A percentile compares a stretch with the other conserved stretches of the same genome.
phyloP scores from a whole-genome alignment of 2,329 filamentous ascomycete species.

The Colletotrichum somersetense region DNA sequence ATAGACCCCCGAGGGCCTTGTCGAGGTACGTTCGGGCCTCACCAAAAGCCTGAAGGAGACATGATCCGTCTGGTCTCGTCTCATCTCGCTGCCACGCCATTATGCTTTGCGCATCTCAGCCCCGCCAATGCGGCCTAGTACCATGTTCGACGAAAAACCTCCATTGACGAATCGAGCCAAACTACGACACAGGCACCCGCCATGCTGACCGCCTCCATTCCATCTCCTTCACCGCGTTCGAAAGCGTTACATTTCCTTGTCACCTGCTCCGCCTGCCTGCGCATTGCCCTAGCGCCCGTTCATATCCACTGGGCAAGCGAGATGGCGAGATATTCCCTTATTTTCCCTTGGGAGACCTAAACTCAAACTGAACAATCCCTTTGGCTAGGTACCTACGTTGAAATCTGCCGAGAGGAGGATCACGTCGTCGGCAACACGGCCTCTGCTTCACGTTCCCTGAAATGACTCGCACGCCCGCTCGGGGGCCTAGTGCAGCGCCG shows the following conservation, averaged over 20 bases:
- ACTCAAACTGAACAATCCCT: constrained; percentile 19
- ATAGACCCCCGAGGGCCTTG: constrained; percentile 3
- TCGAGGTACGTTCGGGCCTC: constrained; percentile 19
- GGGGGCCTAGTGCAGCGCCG: neutral
- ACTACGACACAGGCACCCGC: constrained; percentile 7
- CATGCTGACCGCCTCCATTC: neutral
- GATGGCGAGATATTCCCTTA: constrained; percentile 16
- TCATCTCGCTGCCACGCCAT: constrained; percentile 33
- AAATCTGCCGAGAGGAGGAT: constrained; percentile 32
- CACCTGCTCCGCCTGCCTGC: neutral
- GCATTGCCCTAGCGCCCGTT: constrained; percentile 9
- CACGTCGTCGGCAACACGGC: constrained; percentile 21
- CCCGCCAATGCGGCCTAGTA: constrained; percentile 1
- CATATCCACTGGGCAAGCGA: constrained; percentile 24
- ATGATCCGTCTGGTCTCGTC: constrained; percentile 26
- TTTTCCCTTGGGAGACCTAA: neutral
- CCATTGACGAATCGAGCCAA: neutral
- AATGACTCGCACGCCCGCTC: constrained; percentile 36
- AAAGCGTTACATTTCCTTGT: constrained; percentile 22
- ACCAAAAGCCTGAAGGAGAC: constrained; percentile 13
- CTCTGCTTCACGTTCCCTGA: neutral
- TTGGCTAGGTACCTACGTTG: neutral
- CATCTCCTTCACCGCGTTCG: constrained; percentile 1
- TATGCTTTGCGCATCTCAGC: neutral
- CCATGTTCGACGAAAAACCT: constrained; percentile 13